Base-by-base conservation (phyloP, 805 yeast species). In the Lachancea thermotolerans region DNA sequence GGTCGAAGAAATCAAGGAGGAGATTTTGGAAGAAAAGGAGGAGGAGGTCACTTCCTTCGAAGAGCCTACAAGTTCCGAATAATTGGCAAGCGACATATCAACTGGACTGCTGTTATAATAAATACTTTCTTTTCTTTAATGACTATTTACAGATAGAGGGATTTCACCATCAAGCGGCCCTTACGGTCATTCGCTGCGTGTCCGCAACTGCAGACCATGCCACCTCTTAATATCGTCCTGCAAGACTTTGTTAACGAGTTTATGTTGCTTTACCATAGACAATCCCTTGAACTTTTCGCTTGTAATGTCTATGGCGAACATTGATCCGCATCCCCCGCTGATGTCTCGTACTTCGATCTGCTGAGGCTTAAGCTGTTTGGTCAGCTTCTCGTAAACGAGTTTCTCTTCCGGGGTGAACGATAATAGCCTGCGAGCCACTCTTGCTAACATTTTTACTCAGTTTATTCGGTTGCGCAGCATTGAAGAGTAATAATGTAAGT, bases 301-400 rank as follows among this genome's bases (percentile, higher is more conserved):
- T 38, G 81, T 84, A 14, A 93, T 77, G 47, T 73, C 69, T 41
- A 93, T 91, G 39, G 95, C 88, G 67, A 88, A 93, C 99, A 93
- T 93, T 6, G 97, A 89, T 1, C 99, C 99, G 67, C 99, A 93
- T 0, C 99, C 99, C 15, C 91, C 98, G 25, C 93, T 82, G 8
- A 91, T 80, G 60, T 91, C 98, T 51, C 73, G 71, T 6, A 91
- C 97, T 25, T 73, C 71, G 38, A 90, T 67, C 31, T 65, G 66
- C 28, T 67, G 62, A 1, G 99, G 97, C 6, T 69, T 53, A 39
- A 91, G 75, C 44, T 73, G 73, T 18, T 70, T 63, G 10, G 71
- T 56, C 34, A 89, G 68, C 45, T 78, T 78, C 21, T 72, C 66
- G 57, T 69, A 81, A 21, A 89, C 75, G 60, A 81, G 72, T 42